Evolutionary conservation across 441 rosid species (phyloP).

Genomic region (Pelargonium myrrhifolium): DNA sequence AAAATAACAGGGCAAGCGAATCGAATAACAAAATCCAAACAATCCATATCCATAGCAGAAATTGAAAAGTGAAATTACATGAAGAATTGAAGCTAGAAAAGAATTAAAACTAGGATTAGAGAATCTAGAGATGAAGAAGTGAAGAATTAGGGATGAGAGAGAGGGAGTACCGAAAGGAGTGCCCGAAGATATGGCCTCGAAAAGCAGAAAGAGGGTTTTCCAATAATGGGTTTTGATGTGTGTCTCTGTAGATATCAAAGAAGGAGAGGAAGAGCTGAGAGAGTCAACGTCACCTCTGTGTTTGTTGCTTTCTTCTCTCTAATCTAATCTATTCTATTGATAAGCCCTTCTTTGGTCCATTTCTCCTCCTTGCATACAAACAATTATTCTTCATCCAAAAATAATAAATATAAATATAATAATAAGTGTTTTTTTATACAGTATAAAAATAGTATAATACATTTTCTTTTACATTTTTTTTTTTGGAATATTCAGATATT

Average conservation of each 20-base stretch:
- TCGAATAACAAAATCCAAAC: not conserved
- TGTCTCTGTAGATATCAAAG: not conserved
- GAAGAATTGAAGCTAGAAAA: not conserved
- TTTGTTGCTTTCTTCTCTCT: conserved; percentile 6
- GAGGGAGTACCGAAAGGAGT: conserved; percentile 31
- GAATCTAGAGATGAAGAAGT: not conserved
- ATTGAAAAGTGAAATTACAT: not conserved
- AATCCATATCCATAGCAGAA: conserved; percentile 2
- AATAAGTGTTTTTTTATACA: too few species aligned
- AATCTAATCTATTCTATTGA: conserved; percentile 21
- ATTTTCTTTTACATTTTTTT: too few species aligned
- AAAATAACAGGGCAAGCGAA: not conserved
- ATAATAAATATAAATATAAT: too few species aligned
- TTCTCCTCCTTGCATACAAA: conserved; percentile 23
- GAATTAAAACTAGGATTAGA: not conserved
- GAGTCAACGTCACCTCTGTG: conserved; percentile 25
- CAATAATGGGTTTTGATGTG: too few species aligned
- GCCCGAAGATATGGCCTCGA: conserved; percentile 39
- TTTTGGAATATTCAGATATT: too few species aligned
- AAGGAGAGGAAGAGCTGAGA: not conserved
- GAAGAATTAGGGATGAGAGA: conserved; percentile 4
- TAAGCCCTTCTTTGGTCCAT: conserved; percentile 59
- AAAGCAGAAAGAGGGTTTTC: conserved; percentile 22
- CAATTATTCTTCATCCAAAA: conserved; percentile 12
- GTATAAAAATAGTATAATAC: too few species aligned